phyloP scores from a whole-genome alignment of 306 rosid genomes.

The Ormosia emarginata region DNA sequence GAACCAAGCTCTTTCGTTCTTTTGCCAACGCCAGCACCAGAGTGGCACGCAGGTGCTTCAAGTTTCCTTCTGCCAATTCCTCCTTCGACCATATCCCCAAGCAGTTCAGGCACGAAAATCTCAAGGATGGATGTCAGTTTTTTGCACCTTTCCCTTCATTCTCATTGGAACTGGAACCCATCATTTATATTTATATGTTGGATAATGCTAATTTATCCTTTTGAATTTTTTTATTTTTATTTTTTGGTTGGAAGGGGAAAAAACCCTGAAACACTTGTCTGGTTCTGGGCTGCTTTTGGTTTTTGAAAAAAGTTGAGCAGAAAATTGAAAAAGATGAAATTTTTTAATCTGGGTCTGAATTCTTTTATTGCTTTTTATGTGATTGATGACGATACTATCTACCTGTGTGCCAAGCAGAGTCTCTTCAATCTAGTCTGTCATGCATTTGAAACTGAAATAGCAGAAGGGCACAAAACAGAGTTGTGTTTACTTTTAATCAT shows the following conservation, averaged over 20 bases:
- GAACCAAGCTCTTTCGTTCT: constrained; percentile 37
- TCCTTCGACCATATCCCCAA: constrained; percentile 75
- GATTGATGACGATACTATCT: neutral
- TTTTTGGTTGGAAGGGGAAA: neutral
- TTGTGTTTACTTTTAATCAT: neutral
- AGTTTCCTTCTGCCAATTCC: constrained; percentile 32
- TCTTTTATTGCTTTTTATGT: neutral
- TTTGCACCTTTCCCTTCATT: neutral
- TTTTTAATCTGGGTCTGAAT: constrained; percentile 13
- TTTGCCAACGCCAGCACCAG: constrained; percentile 5
- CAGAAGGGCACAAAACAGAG: neutral
- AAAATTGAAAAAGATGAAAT: neutral
- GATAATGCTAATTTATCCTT: neutral
- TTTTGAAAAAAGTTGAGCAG: neutral
- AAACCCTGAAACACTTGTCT: neutral
- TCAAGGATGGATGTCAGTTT: constrained; percentile 83
- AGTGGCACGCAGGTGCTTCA: constrained; percentile 35
- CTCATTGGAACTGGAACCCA: constrained; percentile 8
- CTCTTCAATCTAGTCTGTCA: neutral
- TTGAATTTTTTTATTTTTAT: neutral
- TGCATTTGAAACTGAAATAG: neutral
- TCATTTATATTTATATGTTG: neutral
- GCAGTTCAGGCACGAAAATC: constrained; percentile 77
- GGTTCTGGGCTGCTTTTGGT: neutral
- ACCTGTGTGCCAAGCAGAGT: neutral